Evolutionary conservation across 768 basidiomycete species (phyloP).

Genomic region (Megacollybia marginata): DNA sequence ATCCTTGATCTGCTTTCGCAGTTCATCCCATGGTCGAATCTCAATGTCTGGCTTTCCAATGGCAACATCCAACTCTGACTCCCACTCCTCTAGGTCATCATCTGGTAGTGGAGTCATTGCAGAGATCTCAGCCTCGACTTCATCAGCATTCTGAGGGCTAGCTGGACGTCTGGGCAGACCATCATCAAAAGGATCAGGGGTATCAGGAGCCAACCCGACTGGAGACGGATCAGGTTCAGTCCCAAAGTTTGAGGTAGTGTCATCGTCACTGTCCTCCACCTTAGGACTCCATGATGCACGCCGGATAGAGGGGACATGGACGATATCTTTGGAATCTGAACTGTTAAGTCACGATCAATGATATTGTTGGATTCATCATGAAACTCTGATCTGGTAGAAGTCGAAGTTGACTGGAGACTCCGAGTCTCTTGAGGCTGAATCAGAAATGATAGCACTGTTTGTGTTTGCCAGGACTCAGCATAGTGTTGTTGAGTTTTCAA

Average conservation of each 20-base stretch:
- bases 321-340: too few relatives aligned
- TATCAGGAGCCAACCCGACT: neutral
- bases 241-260: neutral
- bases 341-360: too few relatives aligned
- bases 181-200: neutral
- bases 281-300: neutral
- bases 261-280: neutral
- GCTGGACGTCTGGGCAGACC: too few relatives aligned
- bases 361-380: too few relatives aligned
- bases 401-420: neutral
- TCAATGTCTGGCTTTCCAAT: neutral
- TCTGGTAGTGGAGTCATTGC: neutral
- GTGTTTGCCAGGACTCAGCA: neutral
- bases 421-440: neutral
- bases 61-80: constrained; percentile 4
- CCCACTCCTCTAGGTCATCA: neutral
- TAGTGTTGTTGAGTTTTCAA: neutral
- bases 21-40: constrained; percentile 4
- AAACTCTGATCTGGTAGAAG: too few relatives aligned
- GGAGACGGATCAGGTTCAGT: neutral
- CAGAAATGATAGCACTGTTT: neutral
- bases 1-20: constrained; percentile 8
- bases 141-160: too few relatives aligned
- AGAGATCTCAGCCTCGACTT: too few relatives aligned
- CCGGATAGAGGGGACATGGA: too few relatives aligned